These are phyloP conservation scores for Oryza officinalis DNA, from an alignment of 176 grass and related monocot genomes.

Conservation along the genomic window DNA sequence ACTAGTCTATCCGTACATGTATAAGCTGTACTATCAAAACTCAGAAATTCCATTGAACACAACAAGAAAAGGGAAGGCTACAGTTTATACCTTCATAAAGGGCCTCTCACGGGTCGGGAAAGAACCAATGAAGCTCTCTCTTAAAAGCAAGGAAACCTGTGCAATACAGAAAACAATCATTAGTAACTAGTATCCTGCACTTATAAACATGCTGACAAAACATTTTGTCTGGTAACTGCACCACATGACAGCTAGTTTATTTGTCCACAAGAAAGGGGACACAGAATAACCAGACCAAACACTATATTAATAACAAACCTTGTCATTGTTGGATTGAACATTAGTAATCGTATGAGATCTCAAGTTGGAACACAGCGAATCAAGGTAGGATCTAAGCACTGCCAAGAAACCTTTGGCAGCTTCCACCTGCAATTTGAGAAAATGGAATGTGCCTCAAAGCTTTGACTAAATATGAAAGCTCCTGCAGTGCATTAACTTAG, in stretches of 20 bases:
- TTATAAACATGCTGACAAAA: conserved; percentile 12
- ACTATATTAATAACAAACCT: conserved; percentile 49
- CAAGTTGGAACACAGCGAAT: conserved; percentile 89
- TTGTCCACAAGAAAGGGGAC: background rate
- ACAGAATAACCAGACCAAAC: background rate
- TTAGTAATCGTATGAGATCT: conserved; percentile 98
- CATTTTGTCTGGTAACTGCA: background rate
- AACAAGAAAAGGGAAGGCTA: background rate
- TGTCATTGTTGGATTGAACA: conserved; percentile 99
- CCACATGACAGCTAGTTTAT: background rate
- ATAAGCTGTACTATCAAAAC: background rate
- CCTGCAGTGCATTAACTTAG: background rate
- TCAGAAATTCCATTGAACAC: background rate
- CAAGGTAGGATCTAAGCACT: conserved; percentile 87
- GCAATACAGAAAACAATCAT: conserved; percentile 31
- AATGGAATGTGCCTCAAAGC: background rate
- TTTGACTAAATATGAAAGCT: conserved; percentile 14
- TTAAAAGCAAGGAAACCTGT: conserved; percentile 96
- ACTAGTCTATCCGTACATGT: background rate
- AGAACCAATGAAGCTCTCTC: conserved; percentile 93
- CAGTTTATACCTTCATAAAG: conserved; percentile 89
- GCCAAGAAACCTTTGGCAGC: conserved; percentile 97
- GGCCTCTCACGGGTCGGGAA: conserved; percentile 70
- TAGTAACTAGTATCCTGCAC: background rate
- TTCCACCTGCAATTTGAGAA: conserved; percentile 72